Conservation (phyloP, 768 basidiomycete species). For the Amanita inopinata region DNA sequence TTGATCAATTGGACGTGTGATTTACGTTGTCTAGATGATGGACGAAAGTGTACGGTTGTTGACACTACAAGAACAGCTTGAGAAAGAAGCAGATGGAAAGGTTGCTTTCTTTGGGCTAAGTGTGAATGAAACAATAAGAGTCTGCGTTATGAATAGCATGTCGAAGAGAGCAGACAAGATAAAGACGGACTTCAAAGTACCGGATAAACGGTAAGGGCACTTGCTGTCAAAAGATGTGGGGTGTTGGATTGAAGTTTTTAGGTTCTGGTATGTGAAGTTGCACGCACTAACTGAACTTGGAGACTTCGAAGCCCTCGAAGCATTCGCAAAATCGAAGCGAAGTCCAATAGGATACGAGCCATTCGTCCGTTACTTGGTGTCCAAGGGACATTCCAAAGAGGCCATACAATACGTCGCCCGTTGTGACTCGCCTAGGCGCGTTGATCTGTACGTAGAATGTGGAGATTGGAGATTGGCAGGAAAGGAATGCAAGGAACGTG, state of each 20-base stretch:
- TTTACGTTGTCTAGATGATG: slow-evolving; percentile 55
- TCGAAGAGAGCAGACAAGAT: slow-evolving; percentile 85
- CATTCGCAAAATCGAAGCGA: slow-evolving; percentile 78
- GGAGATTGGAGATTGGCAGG: slow-evolving; percentile 88
- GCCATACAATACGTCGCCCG: slow-evolving; percentile 70
- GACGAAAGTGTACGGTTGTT: slow-evolving; percentile 80
- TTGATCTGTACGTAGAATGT: slow-evolving; percentile 84
- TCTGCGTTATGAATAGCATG: slow-evolving; percentile 70
- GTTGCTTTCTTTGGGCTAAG: slow-evolving; percentile 75
- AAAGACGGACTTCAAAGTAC: slow-evolving; percentile 84
- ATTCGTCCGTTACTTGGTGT: slow-evolving; percentile 72
- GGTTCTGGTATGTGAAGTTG: slow-evolving; percentile 92
- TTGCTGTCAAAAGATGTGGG: neutral
- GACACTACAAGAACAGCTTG: slow-evolving; percentile 74
- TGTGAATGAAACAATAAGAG: slow-evolving; percentile 78
- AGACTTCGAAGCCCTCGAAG: slow-evolving; percentile 82
- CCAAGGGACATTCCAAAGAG: slow-evolving; percentile 65
- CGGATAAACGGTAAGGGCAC: slow-evolving; percentile 78
- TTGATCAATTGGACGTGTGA: neutral
- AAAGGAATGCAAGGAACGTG: slow-evolving; percentile 81
- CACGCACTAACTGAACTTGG: slow-evolving; percentile 67
- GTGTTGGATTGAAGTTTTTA: slow-evolving; percentile 20
- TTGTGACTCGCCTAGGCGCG: slow-evolving; percentile 76
- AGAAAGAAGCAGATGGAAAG: slow-evolving; percentile 75
- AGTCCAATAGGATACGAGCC: slow-evolving; percentile 95